Conservation (phyloP, 2,329 filamentous ascomycete genomes). For the Apiospora kogelbergensis region DNA sequence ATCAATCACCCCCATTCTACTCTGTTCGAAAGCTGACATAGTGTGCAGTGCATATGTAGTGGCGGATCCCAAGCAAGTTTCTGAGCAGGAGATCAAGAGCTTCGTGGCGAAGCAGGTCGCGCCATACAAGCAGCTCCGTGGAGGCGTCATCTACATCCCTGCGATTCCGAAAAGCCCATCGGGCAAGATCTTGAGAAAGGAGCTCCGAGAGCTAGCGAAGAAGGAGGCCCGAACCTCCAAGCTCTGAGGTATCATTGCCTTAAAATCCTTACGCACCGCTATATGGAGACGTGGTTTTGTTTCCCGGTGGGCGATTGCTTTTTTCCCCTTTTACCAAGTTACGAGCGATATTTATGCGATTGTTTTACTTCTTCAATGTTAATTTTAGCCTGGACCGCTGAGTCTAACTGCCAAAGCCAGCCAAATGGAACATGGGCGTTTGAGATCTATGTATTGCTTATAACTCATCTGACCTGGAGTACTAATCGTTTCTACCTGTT, state of each 20-base stretch:
- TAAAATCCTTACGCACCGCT: background rate
- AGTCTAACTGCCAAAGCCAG: background rate
- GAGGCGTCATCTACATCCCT: slow-evolving; percentile 34
- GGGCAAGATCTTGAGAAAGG: slow-evolving; percentile 36
- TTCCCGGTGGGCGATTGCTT: too few relatives aligned
- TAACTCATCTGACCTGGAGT: background rate
- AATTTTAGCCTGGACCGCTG: background rate
- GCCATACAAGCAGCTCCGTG: slow-evolving; percentile 33
- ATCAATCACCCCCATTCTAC: slow-evolving; percentile 39
- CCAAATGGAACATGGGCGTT: background rate
- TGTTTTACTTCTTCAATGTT: background rate
- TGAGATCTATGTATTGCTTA: background rate
- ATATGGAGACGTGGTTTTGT: too few relatives aligned
- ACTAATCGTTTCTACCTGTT: background rate
- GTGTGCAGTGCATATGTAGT: slow-evolving; percentile 25
- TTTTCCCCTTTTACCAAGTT: background rate
- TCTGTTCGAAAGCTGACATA: background rate
- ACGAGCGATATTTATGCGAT: background rate
- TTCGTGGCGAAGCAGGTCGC: slow-evolving; percentile 29
- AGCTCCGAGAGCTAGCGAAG: slow-evolving; percentile 31
- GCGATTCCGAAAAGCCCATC: slow-evolving; percentile 37
- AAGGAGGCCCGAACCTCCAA: slow-evolving; percentile 20
- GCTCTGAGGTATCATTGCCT: slow-evolving; percentile 14
- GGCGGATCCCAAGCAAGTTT: slow-evolving; percentile 22
- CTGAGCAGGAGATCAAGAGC: slow-evolving; percentile 21